phyloP scores from a whole-genome alignment of 805 yeast genomes.

The Lipomyces starkeyi region DNA sequence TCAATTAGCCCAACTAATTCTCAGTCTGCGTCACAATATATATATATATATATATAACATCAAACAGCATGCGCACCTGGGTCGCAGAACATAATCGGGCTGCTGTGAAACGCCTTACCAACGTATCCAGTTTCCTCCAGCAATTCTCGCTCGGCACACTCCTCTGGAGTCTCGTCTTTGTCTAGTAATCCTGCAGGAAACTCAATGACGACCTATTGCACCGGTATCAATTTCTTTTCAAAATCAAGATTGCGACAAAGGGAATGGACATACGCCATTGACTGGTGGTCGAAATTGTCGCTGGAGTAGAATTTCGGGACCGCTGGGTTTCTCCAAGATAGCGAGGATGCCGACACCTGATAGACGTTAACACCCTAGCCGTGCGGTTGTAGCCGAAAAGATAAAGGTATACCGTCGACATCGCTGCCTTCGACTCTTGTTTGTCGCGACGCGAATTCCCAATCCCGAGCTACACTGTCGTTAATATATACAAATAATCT shows the following conservation, averaged over 20 bases:
- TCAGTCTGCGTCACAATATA: neutral
- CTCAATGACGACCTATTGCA: conserved; percentile 58
- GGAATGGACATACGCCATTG: conserved; percentile 65
- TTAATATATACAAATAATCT: neutral
- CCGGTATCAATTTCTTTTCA: neutral
- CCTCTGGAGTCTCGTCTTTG: conserved; percentile 70
- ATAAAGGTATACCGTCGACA: conserved; percentile 63
- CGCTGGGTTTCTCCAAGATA: conserved; percentile 58
- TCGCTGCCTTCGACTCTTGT: conserved; percentile 69
- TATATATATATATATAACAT: neutral
- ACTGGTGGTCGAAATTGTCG: conserved; percentile 95
- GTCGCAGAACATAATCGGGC: conserved; percentile 67
- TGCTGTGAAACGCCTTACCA: conserved; percentile 59
- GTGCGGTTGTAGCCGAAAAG: neutral
- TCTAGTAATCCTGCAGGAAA: conserved; percentile 96
- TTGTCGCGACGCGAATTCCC: conserved; percentile 89
- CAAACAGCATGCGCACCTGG: conserved; percentile 58
- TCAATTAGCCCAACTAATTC: neutral
- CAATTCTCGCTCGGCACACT: conserved; percentile 86
- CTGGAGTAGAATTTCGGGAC: conserved; percentile 67
- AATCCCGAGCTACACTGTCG: conserved; percentile 56
- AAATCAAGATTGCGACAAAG: neutral
- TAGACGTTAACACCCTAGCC: no score
- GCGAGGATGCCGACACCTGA: conserved; percentile 79
- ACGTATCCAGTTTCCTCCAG: conserved; percentile 92